Evolutionary conservation across 345 rosid genomes (phyloP), one percentile per base, ranked within the genome.

Genomic region (Acer campestre): DNA sequence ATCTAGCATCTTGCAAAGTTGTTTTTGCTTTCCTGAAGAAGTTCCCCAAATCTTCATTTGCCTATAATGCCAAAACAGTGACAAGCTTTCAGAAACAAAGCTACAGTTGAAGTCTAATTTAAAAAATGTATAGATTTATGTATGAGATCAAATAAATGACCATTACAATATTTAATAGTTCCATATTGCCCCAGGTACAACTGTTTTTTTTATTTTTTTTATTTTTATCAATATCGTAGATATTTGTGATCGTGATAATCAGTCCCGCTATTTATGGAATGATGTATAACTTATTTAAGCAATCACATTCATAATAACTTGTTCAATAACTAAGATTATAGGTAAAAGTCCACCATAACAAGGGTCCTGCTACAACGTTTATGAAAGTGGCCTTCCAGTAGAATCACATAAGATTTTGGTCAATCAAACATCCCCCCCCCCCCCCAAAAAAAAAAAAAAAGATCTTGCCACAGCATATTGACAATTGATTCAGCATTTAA

Each of bases 11-110:
- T 90, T 88, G 90, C 92, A 79, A 63, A 96, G 93, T 84, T 88
- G 91, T 79, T 73, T 86, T 88, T 90, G 95, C 88, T 94, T 96
- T 86, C 83, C 99, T 23, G 86, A 74, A 73, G 97, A 94, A 61
- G 92, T 92, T 65, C 93, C 91, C 98, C 98, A 96, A 66, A 56
- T 92, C 70, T 89, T 88, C 95, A 96, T 94, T 83, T 92, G 98
- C 89, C 99, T 96, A 84, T 11, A 77, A 78, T 23, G 69, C 74
- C 76, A 66, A 70, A 81, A 67, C 25, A 70, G 14, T 27, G 73
- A 23, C 61, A 73, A 12, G 49, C 68, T 67, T 67, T 69, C 70
- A 79, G 29, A n/a, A 42, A 72, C 23, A 49, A 51, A 20, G 51
- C 59, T 62, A 27, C 3, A 53, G 31, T 31, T 23, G 46, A 66